Evolutionary conservation across 2,329 filamentous ascomycete species (phyloP).

Genomic region (Calonectria henricotiae): DNA sequence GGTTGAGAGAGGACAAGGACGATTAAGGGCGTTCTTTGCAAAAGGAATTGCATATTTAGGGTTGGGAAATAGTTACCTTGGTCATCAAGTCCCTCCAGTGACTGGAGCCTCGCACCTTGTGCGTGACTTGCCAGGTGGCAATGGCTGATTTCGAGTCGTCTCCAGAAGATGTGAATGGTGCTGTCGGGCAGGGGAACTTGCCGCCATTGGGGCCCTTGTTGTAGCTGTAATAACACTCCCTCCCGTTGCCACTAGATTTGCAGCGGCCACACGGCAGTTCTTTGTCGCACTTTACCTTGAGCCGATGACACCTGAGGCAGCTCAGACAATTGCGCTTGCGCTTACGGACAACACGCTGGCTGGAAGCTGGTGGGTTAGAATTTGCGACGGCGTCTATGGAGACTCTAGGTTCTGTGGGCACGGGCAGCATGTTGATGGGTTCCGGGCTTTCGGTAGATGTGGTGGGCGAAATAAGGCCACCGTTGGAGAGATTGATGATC

Average conservation of each 20-base stretch:
- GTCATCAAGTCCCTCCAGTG: conserved; percentile 59
- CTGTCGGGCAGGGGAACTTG: conserved; percentile 56
- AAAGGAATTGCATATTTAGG: background rate
- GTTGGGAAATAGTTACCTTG: conserved; percentile 51
- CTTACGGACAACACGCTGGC: conserved; percentile 54
- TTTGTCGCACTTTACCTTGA: conserved; percentile 61
- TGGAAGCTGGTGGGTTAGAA: conserved; percentile 18
- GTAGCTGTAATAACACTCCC: conserved; percentile 59
- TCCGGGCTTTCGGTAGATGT: conserved; percentile 54
- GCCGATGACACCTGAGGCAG: conserved; percentile 57
- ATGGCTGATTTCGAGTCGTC: conserved; percentile 53
- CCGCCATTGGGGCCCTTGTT: conserved; percentile 59
- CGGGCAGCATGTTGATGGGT: conserved; percentile 36
- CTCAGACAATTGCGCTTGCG: conserved; percentile 59
- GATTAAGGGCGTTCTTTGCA: background rate
- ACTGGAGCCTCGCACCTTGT: conserved; percentile 57
- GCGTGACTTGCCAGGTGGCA: conserved; percentile 56
- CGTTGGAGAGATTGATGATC: conserved; percentile 36
- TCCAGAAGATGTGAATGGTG: conserved; percentile 41
- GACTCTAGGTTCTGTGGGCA: conserved; percentile 33
- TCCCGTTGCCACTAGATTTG: conserved; percentile 56
- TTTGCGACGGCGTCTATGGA: conserved; percentile 25
- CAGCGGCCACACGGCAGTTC: conserved; percentile 58
- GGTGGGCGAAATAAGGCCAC: conserved; percentile 54
- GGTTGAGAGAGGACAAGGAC: background rate